Evolutionary conservation across 2,329 filamentous ascomycete genomes (phyloP), one percentile per base, ranked within the genome.

Genomic region (Sarocladium oryzae): DNA sequence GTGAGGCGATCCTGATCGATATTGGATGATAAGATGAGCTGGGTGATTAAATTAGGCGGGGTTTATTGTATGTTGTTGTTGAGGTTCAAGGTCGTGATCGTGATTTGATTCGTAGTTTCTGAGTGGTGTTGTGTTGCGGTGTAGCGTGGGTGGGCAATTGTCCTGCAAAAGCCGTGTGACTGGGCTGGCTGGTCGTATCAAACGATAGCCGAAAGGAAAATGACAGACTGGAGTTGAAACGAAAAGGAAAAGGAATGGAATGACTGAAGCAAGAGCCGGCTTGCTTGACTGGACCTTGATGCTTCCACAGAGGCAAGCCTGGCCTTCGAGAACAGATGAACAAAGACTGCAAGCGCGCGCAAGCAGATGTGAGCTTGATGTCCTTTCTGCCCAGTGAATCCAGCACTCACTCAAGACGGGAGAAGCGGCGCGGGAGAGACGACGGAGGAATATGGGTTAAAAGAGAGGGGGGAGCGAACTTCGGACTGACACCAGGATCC

Each of bases 401-500:
- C 37, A 40, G 37, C 16, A 15, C 8, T 40, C 16, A 40, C 23
- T 28, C 21, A 16, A 26, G 26, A 23, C 8, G 7, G 8, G 40
- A 4, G 5, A 26, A 26, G 58, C 57, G 60, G 59, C 58, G 60
- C 60, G 61, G 62, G 62, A 64, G 63, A 60, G 60, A 60, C 57
- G 60, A 48, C 23, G 56, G 64, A 68, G 63, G 53, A 51, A 49
- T 50, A 55, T 54, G 56, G 55, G 58, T 60, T 55, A 57, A 64
- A 64, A 56, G 55, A 68, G 61, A 65, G 64, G 65, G 67, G 70
- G 62, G 68, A 64, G 62, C 65, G 59, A 60, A 62, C 65, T 68
- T 64, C 66, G 69, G 71, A 49, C 32, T 71, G 67, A 78, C 74
- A 78, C 74, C 75, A 74, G 70, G 68, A 73, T 69, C 64, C 66